Evolutionary conservation across 305 asterid species (phyloP).

Genomic region (Ilex paraguariensis): DNA sequence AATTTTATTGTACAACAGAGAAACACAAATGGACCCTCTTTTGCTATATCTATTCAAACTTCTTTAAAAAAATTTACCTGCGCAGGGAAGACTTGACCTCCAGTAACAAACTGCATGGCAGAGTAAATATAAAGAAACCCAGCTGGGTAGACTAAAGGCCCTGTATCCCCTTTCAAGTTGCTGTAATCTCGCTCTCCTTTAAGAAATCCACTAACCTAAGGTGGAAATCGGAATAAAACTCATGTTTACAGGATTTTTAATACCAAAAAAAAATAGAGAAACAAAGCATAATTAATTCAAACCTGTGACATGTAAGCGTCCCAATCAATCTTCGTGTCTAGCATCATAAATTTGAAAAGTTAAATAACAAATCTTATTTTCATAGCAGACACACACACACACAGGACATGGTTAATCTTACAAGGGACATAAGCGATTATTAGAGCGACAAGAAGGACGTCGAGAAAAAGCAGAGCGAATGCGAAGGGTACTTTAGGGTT

Average conservation of each 20-base stretch:
- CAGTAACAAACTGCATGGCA: constrained; percentile 68
- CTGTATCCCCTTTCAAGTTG: constrained; percentile 87
- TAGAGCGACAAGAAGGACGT: constrained; percentile 55
- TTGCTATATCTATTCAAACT: too few relatives aligned
- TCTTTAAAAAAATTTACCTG: constrained; percentile 44
- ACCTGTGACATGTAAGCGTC: constrained; percentile 99
- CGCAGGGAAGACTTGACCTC: constrained; percentile 73
- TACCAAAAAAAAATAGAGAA: too few relatives aligned
- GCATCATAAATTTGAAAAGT: constrained; percentile 12
- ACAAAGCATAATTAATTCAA: constrained; percentile 8
- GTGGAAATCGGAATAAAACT: constrained; percentile 8
- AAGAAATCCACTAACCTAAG: constrained; percentile 73
- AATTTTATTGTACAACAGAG: neutral
- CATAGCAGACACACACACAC: neutral
- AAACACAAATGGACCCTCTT: neutral
- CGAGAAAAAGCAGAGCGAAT: constrained; percentile 53
- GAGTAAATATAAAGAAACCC: constrained; percentile 91
- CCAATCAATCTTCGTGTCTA: constrained; percentile 98
- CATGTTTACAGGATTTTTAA: neutral
- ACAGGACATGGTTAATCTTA: constrained; percentile 25
- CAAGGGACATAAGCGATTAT: constrained; percentile 81
- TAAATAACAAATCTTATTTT: neutral
- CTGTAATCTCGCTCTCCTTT: constrained; percentile 90
- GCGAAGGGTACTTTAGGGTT: constrained; percentile 42
- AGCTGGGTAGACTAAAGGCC: constrained; percentile 95